Percentiles rank a stretch among this genome's conserved stretches.
phyloP scores from a whole-genome alignment of 768 basidiomycete genomes.

The Pisolithus sp. region DNA sequence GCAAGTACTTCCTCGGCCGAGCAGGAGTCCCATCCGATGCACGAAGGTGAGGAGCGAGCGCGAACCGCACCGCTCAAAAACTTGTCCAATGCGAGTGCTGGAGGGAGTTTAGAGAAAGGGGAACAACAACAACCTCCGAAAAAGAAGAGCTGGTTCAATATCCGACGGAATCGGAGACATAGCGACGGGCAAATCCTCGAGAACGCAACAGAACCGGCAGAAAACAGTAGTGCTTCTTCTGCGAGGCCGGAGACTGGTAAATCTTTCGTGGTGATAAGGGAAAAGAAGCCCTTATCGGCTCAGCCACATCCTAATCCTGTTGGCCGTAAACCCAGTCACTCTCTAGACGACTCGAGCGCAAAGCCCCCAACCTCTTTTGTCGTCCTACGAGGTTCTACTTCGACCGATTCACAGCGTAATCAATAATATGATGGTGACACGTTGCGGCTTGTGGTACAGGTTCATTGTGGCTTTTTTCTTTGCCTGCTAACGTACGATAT shows the following conservation, averaged over 20 bases:
- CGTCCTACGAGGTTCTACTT: constrained; percentile 22
- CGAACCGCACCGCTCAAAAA: constrained; percentile 1
- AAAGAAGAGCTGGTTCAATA: constrained; percentile 68
- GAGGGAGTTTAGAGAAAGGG: constrained; percentile 36
- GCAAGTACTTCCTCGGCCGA: constrained; percentile 11
- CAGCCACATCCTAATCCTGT: constrained; percentile 13
- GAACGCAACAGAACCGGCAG: constrained; percentile 14
- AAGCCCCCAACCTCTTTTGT: constrained; percentile 19
- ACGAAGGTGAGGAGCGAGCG: constrained; percentile 9
- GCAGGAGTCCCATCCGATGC: constrained; percentile 17
- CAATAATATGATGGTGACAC: not conserved
- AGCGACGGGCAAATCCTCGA: constrained; percentile 45
- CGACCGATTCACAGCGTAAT: constrained; percentile 7
- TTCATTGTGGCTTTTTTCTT: not conserved
- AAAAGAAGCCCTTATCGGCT: constrained; percentile 36
- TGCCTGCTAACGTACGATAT: constrained; percentile 8
- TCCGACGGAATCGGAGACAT: constrained; percentile 52
- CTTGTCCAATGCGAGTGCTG: constrained; percentile 12
- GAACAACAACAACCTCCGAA: constrained; percentile 27
- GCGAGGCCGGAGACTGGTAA: constrained; percentile 35
- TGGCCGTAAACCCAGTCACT: constrained; percentile 20
- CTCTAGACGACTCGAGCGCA: constrained; percentile 23
- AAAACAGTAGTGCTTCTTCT: constrained; percentile 24
- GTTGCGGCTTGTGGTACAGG: not conserved
- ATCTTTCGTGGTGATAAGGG: constrained; percentile 70